These are phyloP conservation scores for Oryza meyeriana DNA, from an alignment of 176 grass and related monocot genomes.

Conservation along the genomic window DNA sequence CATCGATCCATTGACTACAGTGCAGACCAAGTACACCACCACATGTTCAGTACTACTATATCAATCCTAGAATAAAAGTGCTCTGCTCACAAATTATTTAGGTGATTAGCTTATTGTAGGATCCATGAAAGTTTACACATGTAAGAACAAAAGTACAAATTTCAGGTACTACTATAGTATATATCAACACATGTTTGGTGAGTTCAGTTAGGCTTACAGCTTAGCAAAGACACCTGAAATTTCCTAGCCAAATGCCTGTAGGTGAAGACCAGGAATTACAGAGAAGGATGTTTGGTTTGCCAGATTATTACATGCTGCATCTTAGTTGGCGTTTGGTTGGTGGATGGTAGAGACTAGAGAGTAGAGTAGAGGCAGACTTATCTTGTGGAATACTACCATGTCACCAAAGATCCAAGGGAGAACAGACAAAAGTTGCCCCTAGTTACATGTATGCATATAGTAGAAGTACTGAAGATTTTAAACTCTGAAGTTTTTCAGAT, in stretches of 20 bases:
- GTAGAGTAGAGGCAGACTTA: slow-evolving; percentile 8
- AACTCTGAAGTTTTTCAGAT: not conserved
- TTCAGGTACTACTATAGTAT: not conserved
- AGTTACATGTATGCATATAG: not conserved
- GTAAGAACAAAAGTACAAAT: not conserved
- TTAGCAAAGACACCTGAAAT: not conserved
- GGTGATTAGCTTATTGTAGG: not conserved
- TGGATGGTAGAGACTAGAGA: not conserved
- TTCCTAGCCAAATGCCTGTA: not conserved
- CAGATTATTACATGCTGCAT: not conserved
- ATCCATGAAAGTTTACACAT: not conserved
- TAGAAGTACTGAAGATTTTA: not conserved
- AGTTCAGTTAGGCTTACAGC: not conserved
- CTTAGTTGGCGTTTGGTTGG: slow-evolving; percentile 35
- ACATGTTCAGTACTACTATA: slow-evolving; percentile 22
- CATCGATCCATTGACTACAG: slow-evolving; percentile 23
- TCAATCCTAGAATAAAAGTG: not conserved
- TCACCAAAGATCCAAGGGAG: slow-evolving; percentile 26
- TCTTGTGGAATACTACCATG: not conserved
- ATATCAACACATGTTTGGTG: not conserved
- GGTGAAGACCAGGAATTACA: not conserved
- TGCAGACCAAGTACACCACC: not conserved
- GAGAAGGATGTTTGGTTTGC: not conserved
- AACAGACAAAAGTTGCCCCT: not conserved
- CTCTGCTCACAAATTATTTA: not conserved